A percentile compares a stretch with the other conserved stretches of the same genome.
Conservation (phyloP, 164 flowering plant genomes). For the Hamamelis virginiana region DNA sequence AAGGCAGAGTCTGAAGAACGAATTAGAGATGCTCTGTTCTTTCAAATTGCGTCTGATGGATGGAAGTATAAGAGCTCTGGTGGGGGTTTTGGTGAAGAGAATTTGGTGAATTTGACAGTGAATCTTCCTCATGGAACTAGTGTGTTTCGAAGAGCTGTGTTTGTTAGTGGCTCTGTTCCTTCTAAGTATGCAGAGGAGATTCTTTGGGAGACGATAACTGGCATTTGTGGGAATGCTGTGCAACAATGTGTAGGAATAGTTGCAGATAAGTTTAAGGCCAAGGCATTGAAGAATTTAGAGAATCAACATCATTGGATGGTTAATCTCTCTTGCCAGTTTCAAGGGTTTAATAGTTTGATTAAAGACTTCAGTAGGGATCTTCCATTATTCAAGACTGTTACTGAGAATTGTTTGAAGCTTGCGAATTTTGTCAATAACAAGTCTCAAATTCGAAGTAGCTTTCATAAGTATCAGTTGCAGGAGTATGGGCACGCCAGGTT, state of each 20-base stretch:
- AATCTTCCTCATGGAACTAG: constrained; percentile 95
- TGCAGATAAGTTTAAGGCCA: constrained; percentile 70
- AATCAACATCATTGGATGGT: constrained; percentile 88
- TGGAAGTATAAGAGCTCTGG: constrained; percentile 52
- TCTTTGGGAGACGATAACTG: constrained; percentile 66
- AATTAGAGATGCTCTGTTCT: constrained; percentile 88
- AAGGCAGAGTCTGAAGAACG: constrained; percentile 68
- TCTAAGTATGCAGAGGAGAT: constrained; percentile 85
- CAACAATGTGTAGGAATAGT: constrained; percentile 84
- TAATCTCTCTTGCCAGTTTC: constrained; percentile 78
- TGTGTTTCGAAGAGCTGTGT: constrained; percentile 71
- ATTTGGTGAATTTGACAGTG: constrained; percentile 68
- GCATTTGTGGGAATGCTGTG: constrained; percentile 51
- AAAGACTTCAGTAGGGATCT: constrained; percentile 77
- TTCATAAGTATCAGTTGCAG: constrained; percentile 70
- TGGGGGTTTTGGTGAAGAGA: constrained; percentile 49
- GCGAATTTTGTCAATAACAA: constrained; percentile 62
- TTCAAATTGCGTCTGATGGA: constrained; percentile 82
- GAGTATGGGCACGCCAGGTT: constrained; percentile 61
- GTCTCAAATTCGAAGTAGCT: constrained; percentile 50
- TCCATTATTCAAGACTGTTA: constrained; percentile 53
- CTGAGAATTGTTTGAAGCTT: constrained; percentile 60
- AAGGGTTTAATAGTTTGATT: constrained; percentile 67
- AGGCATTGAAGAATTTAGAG: constrained; percentile 82
- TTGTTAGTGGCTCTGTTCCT: constrained; percentile 57